phyloP scores from a whole-genome alignment of 352 stramenopile genomes.

The Phytophthora aleatoria region DNA sequence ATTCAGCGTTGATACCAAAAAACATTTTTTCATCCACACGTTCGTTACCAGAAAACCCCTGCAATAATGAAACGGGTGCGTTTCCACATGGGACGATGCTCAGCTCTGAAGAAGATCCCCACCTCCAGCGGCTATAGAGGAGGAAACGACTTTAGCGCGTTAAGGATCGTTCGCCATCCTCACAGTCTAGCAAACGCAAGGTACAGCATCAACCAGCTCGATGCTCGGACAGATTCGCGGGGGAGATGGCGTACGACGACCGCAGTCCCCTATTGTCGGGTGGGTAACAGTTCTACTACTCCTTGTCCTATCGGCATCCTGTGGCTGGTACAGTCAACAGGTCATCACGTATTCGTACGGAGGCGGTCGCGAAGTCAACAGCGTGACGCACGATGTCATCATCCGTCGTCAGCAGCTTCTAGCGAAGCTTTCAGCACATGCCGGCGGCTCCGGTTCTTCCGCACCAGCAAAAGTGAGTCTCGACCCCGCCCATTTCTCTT shows the following conservation, averaged over 20 bases:
- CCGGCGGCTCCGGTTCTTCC: constrained; percentile 15
- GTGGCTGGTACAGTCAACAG: constrained; percentile 34
- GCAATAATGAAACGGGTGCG: background rate
- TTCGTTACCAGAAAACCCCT: background rate
- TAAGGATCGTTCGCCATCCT: background rate
- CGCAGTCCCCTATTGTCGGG: constrained; percentile 18
- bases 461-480: constrained; percentile 15
- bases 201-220: constrained; percentile 3
- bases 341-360: constrained; percentile 18
- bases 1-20: too few relatives aligned
- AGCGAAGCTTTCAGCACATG: constrained; percentile 22
- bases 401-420: constrained; percentile 30
- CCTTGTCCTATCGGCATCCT: constrained; percentile 23
- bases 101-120: background rate
- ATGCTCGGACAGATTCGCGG: constrained; percentile 22
- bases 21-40: background rate
- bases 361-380: constrained; percentile 13
- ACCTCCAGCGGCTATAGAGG: background rate
- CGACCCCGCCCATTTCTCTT: background rate
- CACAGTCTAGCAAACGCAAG: constrained; percentile 4
- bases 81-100: constrained; percentile 1
- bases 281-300: constrained; percentile 31
- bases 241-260: background rate
- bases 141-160: constrained; percentile 8
- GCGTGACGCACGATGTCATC: constrained; percentile 26